phyloP scores from a whole-genome alignment of 495 filamentous ascomycete genomes.

The Xylaria intraflava region DNA sequence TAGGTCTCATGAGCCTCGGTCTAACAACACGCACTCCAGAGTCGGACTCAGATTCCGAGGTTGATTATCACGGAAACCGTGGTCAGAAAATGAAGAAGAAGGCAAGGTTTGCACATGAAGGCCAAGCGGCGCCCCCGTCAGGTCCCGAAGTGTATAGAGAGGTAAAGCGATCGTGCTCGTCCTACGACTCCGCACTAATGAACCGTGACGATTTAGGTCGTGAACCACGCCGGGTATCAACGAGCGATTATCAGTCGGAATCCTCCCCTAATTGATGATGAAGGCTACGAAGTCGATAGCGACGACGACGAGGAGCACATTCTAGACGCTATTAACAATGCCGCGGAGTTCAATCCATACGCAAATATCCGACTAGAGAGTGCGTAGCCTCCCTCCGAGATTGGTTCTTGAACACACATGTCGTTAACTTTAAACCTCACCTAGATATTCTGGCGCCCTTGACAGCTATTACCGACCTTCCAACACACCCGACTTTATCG shows the following conservation, averaged over 20 bases:
- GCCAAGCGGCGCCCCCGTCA: constrained; percentile 60
- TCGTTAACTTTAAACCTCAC: constrained; percentile 15
- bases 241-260: constrained; percentile 79
- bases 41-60: constrained; percentile 79
- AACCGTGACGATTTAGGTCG: constrained; percentile 45
- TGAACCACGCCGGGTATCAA: constrained; percentile 77
- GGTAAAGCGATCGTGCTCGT: constrained; percentile 40
- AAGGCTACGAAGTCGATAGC: constrained; percentile 78
- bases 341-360: constrained; percentile 77
- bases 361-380: constrained; percentile 74
- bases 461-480: constrained; percentile 77
- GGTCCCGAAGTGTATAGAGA: constrained; percentile 79
- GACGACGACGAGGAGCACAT: constrained; percentile 65
- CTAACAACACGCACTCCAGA: constrained; percentile 42
- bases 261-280: constrained; percentile 66
- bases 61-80: constrained; percentile 75
- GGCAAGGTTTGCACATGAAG: constrained; percentile 71
- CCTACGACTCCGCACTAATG: constrained; percentile 7
- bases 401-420: too few relatives aligned
- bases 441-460: constrained; percentile 81
- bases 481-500: constrained; percentile 75
- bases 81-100: constrained; percentile 86
- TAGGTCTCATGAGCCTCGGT: neutral
- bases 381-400: constrained; percentile 42
- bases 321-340: constrained; percentile 58